A percentile compares a stretch with the other conserved stretches of the same genome.
phyloP scores from a whole-genome alignment of 2,329 filamentous ascomycete species.

The Amylocarpus encephaloides region DNA sequence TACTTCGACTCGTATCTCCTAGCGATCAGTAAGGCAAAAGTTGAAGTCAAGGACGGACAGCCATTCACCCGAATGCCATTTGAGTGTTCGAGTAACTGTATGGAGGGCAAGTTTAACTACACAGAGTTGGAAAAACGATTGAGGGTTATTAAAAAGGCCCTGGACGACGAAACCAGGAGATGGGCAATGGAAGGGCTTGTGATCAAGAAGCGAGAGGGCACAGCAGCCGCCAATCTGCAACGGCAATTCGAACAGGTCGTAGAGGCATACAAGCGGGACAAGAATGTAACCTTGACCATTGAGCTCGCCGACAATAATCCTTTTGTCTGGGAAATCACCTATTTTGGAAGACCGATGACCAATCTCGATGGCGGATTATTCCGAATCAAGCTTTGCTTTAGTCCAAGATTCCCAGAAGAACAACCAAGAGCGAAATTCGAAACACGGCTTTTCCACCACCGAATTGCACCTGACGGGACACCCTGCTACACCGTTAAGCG shows the following conservation, averaged over 20 bases:
- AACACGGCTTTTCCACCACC: conserved; percentile 80
- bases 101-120: conserved; percentile 86
- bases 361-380: conserved; percentile 90
- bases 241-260: conserved; percentile 80
- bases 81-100: conserved; percentile 67
- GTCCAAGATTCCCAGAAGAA: conserved; percentile 78
- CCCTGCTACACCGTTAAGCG: conserved; percentile 73
- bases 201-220: conserved; percentile 58
- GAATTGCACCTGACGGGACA: conserved; percentile 72
- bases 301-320: conserved; percentile 75
- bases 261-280: conserved; percentile 64
- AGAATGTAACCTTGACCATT: conserved; percentile 66
- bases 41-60: conserved; percentile 56
- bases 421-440: conserved; percentile 79
- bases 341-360: conserved; percentile 88
- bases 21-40: conserved; percentile 59
- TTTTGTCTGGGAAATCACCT: conserved; percentile 81
- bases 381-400: conserved; percentile 71
- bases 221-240: conserved; percentile 74
- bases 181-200: conserved; percentile 68
- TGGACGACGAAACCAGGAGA: conserved; percentile 63
- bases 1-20: conserved; percentile 84
- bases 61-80: conserved; percentile 82
- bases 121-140: conserved; percentile 65
- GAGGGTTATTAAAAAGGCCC: conserved; percentile 56